Conservation (phyloP, 2,329 filamentous ascomycete species). For the Metarhizium robertsii region DNA sequence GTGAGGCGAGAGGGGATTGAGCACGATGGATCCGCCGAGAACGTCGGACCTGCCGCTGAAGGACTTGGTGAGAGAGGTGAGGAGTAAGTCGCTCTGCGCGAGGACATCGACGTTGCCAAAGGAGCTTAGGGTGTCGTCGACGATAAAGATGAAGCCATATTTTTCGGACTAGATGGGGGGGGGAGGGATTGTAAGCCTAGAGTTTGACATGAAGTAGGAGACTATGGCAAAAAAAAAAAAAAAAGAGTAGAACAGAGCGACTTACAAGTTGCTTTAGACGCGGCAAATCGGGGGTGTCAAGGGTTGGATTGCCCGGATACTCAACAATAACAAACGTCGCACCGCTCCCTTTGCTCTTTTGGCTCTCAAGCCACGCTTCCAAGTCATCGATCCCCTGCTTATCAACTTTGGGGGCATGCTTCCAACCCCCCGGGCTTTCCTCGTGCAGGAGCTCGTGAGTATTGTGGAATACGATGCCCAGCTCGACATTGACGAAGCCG, state of each 20-base stretch:
- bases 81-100: conserved; percentile 35
- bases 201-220: background rate
- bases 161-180: conserved; percentile 25
- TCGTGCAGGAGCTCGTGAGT: conserved; percentile 38
- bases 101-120: conserved; percentile 43
- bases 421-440: conserved; percentile 31
- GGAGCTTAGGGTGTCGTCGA: conserved; percentile 40
- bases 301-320: conserved; percentile 26
- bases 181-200: background rate
- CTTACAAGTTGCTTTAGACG: conserved; percentile 30
- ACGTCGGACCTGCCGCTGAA: conserved; percentile 49
- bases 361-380: conserved; percentile 33
- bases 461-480: conserved; percentile 43
- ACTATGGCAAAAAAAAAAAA: background rate
- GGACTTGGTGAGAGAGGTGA: conserved; percentile 47
- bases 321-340: conserved; percentile 41
- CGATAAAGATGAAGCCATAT: conserved; percentile 33
- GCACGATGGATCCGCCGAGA: conserved; percentile 39
- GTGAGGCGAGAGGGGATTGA: conserved; percentile 36
- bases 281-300: conserved; percentile 22
- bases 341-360: conserved; percentile 25
- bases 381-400: conserved; percentile 31
- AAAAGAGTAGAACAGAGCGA: background rate
- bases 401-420: conserved; percentile 37
- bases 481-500: conserved; percentile 26